Base-by-base conservation (phyloP, 768 basidiomycete genomes). In the Serendipita indica region DNA sequence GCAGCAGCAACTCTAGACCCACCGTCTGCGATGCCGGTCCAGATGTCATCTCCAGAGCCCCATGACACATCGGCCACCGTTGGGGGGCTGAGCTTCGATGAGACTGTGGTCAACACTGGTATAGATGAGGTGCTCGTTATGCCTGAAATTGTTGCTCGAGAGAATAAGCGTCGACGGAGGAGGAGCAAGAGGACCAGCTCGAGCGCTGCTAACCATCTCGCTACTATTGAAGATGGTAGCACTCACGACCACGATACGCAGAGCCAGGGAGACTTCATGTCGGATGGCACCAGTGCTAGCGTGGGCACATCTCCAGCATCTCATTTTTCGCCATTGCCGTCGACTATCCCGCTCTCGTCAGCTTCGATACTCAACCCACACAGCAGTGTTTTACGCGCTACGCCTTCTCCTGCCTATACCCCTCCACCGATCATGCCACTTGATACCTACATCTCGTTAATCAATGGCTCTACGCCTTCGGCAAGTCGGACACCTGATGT, bases 81-180 rank as follows among this genome's bases (percentile, higher is more conserved):
- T 7, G 41, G 18, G 18, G 41, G 41, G 5, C 18, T 43, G 41
- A n/a, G 41, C 27, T 27, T 54, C 32, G 49, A 54, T 28, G 49
- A 54, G 25, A 54, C 20, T 28, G 25, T 54, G 32, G 49, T 54
- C 22, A 54, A 54, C 25, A 27, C 22, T 54, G 49, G 49, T 7
- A 54, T 28, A 27, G 49, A 54, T 16, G 49, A 54, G 32, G 49
- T 54, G 25, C 49, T 54, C 25, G 49, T 54, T 10, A 54, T 54
- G 49, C 49, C 49, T 20, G 49, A 54, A 28, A 54, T 54, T 18
- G 30, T 54, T 25, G 49, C 49, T 20, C 49, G 49, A 27, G 49
- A 54, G n/a, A 54, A 54, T 18, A 54, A 54, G n/a, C 4, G 49
- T 25, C 20, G 30, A 28, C 49, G 49, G 16, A 20, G 49, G 10